A percentile compares a stretch with the other conserved stretches of the same genome.
Evolutionary conservation across 2,329 filamentous ascomycete species (phyloP).

Genomic region (Fusarium pseudograminearum): DNA sequence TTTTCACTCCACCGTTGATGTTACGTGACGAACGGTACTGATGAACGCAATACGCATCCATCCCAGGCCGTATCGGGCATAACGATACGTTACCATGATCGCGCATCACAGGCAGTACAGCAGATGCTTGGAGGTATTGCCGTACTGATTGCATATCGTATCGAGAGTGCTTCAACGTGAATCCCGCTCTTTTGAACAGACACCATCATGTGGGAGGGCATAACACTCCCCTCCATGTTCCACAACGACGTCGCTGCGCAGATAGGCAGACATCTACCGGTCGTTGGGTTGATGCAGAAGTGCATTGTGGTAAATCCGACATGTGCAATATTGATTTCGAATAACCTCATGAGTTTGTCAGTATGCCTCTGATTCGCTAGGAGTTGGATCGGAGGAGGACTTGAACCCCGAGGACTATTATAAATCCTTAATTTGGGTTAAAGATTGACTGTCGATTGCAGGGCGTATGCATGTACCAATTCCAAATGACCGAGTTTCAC

Average conservation of each 20-base stretch:
- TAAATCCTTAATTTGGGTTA: slow-evolving; percentile 17
- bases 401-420: slow-evolving; percentile 33
- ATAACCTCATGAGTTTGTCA: slow-evolving; percentile 24
- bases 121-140: not conserved
- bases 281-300: not conserved
- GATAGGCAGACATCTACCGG: slow-evolving; percentile 27
- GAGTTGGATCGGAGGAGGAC: slow-evolving; percentile 17
- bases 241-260: slow-evolving; percentile 29
- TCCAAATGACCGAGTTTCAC: slow-evolving; percentile 37
- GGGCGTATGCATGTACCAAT: not conserved
- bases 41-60: slow-evolving; percentile 31
- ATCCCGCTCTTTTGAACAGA: slow-evolving; percentile 43
- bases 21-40: slow-evolving; percentile 31
- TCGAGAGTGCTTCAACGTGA: slow-evolving; percentile 12
- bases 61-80: slow-evolving; percentile 24
- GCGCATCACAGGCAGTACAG: slow-evolving; percentile 9
- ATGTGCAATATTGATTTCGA: slow-evolving; percentile 1
- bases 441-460: slow-evolving; percentile 24
- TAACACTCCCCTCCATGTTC: slow-evolving; percentile 36
- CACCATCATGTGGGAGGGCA: slow-evolving; percentile 28
- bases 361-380: slow-evolving; percentile 7
- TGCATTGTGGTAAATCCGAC: not conserved
- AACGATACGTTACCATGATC: slow-evolving; percentile 28
- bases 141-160: slow-evolving; percentile 6
- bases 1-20: slow-evolving; percentile 41